Evolutionary conservation across 169 alveolate genomes (phyloP), one percentile per base, ranked within the genome.

Genomic region (Plasmodium malariae): DNA sequence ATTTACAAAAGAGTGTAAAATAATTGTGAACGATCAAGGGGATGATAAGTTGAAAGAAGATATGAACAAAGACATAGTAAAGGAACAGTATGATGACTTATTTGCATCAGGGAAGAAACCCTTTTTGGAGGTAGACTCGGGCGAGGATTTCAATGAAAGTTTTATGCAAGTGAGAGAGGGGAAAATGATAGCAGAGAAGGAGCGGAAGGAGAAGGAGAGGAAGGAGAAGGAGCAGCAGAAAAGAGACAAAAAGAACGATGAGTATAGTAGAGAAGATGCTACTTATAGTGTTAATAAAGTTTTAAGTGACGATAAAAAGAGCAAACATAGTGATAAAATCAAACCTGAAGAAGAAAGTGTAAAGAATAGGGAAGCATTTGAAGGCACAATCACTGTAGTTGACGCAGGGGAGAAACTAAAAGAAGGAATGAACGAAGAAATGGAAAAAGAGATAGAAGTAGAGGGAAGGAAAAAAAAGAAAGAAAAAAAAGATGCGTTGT

Each of bases 1-100:
- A 6, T 62, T 78, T 37, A 78, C 89, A 19, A 78, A 78, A 43
- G 89, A 78, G 54, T 78, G 89, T 57, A 78, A 78, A 65, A 32
- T 49, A 43, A 60, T 37, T 30, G 86, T 26, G 24, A 69, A 11
- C 37, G 32, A 36, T 30, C 19, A 57, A 7, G 86, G 37, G 24
- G 86, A 11, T 59, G 32, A 36, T 30, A 59, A 57, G 2, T 21
- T 24, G 12, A 21, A 59, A 24, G 55, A 45, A 4, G 43, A 26
- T 19, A 59, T 24, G 5, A n/a, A n/a, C n/a, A n/a, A 59, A 32
- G 6, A 19, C 24, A 55, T 14, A 59, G 59, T 51, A 14, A 12
- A 51, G 19, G 55, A 51, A 30, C 5, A 9, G 49, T 48, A 40
- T n/a, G 2, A 32, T 36, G 62, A 71, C 3, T 30, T 71, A 1